Conservation (phyloP, 257 asterid species). For the Handroanthus guayacan region DNA sequence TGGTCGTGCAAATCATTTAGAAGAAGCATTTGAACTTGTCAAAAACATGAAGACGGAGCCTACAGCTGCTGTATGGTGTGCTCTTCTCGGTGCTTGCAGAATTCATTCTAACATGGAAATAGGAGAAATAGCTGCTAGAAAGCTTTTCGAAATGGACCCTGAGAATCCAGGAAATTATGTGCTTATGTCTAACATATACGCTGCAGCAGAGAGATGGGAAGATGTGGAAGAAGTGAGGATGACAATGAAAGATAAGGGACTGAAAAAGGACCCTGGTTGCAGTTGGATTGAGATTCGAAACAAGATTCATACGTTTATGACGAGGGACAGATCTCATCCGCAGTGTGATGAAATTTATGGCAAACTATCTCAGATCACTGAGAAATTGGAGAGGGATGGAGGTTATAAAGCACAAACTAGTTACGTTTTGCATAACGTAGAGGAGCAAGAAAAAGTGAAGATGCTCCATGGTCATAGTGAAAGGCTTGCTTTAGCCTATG, state of each 20-base stretch:
- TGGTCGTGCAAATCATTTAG: conserved; percentile 80
- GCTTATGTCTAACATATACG: conserved; percentile 73
- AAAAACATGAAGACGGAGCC: conserved; percentile 61
- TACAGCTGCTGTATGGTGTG: conserved; percentile 72
- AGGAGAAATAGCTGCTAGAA: conserved; percentile 76
- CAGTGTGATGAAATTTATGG: conserved; percentile 53
- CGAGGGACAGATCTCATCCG: conserved; percentile 77
- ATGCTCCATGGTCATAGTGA: conserved; percentile 80
- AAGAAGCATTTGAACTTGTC: conserved; percentile 67
- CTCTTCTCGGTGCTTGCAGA: conserved; percentile 79
- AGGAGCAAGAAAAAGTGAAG: conserved; percentile 62
- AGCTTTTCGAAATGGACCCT: conserved; percentile 79
- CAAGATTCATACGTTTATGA: conserved; percentile 63
- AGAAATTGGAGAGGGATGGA: conserved; percentile 60
- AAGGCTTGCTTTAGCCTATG: conserved; percentile 82
- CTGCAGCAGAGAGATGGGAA: conserved; percentile 76
- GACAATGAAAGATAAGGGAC: conserved; percentile 64
- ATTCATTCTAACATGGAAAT: conserved; percentile 63
- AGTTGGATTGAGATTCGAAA: conserved; percentile 83
- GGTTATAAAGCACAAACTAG: conserved; percentile 73
- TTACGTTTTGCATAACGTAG: conserved; percentile 63
- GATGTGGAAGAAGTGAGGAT: conserved; percentile 71
- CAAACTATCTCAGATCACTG: conserved; percentile 54
- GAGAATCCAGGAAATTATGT: conserved; percentile 82
- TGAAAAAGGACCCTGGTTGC: conserved; percentile 88